phyloP scores from a whole-genome alignment of 2,329 filamentous ascomycete genomes.

The Aspergillus carbonarius region DNA sequence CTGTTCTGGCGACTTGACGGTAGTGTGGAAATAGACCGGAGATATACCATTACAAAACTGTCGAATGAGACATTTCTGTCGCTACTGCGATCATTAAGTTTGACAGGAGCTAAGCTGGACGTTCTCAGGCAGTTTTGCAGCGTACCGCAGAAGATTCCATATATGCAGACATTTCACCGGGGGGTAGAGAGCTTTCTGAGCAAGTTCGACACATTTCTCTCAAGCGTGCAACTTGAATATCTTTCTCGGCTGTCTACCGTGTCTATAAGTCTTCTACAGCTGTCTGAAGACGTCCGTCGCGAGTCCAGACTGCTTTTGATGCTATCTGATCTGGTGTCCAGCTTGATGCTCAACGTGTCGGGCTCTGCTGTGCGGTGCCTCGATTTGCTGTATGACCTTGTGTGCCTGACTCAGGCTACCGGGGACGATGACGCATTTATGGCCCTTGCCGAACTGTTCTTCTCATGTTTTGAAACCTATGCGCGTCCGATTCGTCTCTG shows the following conservation, averaged over 20 bases:
- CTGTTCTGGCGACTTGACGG: conserved; percentile 57
- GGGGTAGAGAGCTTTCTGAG: conserved; percentile 58
- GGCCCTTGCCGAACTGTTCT: conserved; percentile 68
- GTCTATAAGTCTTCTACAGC: conserved; percentile 65
- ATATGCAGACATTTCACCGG: conserved; percentile 70
- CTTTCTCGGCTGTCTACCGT: conserved; percentile 54
- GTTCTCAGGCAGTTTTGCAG: conserved; percentile 51
- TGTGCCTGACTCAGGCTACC: conserved; percentile 67
- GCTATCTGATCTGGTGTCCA: conserved; percentile 62
- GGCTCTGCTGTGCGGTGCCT: conserved; percentile 68
- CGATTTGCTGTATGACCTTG: conserved; percentile 72
- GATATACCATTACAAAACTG: conserved; percentile 36
- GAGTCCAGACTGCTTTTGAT: conserved; percentile 57
- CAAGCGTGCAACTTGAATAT: conserved; percentile 60
- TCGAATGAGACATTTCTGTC: conserved; percentile 33
- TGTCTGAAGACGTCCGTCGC: conserved; percentile 59
- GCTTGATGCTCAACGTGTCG: conserved; percentile 48
- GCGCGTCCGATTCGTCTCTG: conserved; percentile 75
- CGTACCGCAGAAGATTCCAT: conserved; percentile 51
- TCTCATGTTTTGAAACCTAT: conserved; percentile 79
- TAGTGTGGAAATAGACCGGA: conserved; percentile 37
- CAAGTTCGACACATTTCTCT: conserved; percentile 60
- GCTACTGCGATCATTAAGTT: conserved; percentile 45
- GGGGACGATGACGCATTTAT: conserved; percentile 63
- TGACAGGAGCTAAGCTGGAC: conserved; percentile 50